Conservation (phyloP, 169 alveolate genomes). For the Hepatocystis sp. region DNA sequence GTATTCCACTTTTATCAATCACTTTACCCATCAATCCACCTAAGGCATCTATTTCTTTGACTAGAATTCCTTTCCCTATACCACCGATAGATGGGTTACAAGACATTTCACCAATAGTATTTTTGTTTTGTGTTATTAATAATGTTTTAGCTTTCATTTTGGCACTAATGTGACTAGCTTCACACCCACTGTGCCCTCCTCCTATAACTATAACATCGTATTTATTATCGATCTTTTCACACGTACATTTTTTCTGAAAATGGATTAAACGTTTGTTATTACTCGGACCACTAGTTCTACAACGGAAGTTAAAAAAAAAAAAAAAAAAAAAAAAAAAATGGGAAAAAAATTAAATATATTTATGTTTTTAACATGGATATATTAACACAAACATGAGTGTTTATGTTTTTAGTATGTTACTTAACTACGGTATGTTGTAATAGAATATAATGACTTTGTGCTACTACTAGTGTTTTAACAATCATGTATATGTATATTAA, state of each 20-base stretch:
- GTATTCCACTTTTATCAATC: conserved; percentile 92
- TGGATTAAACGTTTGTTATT: conserved; percentile 2
- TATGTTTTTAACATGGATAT: no score
- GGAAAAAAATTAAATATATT: no score
- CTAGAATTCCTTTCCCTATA: conserved; percentile 93
- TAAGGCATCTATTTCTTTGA: conserved; percentile 94
- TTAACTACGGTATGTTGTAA: no score
- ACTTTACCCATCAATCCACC: conserved; percentile 93
- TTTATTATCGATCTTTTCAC: conserved; percentile 13
- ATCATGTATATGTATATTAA: no score
- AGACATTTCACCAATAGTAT: conserved; percentile 89
- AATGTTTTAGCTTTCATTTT: conserved; percentile 91
- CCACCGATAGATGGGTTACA: conserved; percentile 96
- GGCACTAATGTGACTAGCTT: conserved; percentile 94
- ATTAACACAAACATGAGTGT: no score
- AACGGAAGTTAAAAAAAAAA: not conserved
- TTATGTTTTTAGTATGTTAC: no score
- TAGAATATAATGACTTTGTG: no score
- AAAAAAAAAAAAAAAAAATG: no score
- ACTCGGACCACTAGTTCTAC: no score
- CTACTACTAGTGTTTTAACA: no score
- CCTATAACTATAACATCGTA: conserved; percentile 93
- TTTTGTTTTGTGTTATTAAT: conserved; percentile 86
- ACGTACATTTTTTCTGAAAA: conserved; percentile 14
- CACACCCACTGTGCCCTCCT: conserved; percentile 96